phyloP scores from a whole-genome alignment of 371 early-diverging fungal species.

The Circinella minor region DNA sequence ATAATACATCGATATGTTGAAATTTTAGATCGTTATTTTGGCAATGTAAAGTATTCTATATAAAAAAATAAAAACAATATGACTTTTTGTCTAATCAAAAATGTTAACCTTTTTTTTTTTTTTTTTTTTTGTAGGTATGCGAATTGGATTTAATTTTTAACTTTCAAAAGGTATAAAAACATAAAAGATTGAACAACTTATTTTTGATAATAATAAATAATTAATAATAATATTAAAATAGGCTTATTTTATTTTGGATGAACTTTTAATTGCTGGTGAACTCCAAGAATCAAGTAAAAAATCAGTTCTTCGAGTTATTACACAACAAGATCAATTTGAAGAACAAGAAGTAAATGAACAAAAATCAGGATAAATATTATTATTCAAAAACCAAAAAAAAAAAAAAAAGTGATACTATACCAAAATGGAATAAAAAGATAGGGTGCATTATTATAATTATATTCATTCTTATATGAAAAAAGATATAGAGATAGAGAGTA shows the following conservation, averaged over 20 bases:
- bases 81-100: not conserved
- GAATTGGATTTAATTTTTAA: conserved; percentile 91
- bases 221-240: conserved; percentile 16
- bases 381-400: not conserved
- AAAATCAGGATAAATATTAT: conserved; percentile 34
- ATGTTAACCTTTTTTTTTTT: not conserved
- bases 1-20: conserved; percentile 98
- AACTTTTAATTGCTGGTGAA: conserved; percentile 84
- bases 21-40: conserved; percentile 95
- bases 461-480: too few relatives aligned
- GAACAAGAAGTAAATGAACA: conserved; percentile 72
- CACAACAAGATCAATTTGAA: conserved; percentile 79
- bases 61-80: too few relatives aligned
- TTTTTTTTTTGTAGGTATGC: conserved; percentile 64
- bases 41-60: conserved; percentile 70
- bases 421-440: conserved; percentile 1
- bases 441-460: too few relatives aligned
- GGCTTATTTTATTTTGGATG: conserved; percentile 89
- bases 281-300: conserved; percentile 85
- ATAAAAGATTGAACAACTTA: not conserved
- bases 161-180: conserved; percentile 71
- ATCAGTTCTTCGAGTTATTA: conserved; percentile 73
- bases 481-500: too few relatives aligned
- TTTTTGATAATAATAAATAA: not conserved
- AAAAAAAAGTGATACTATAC: conserved; percentile 2